Evolutionary conservation across 2,329 filamentous ascomycete species (phyloP).

Genomic region (Cadophora sp.): DNA sequence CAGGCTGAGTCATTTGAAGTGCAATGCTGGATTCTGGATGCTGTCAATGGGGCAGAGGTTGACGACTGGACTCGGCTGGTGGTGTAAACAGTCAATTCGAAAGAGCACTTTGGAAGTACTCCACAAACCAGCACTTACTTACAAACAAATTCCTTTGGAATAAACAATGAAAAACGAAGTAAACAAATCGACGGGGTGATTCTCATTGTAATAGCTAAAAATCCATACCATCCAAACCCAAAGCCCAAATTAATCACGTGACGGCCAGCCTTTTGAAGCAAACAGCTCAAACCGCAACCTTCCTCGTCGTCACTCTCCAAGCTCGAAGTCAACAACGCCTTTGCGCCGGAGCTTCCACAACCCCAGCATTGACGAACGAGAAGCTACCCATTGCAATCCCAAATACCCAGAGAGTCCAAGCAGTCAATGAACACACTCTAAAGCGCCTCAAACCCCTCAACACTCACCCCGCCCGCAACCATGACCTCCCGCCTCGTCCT

Average conservation of each 20-base stretch:
- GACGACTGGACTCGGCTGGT: background rate
- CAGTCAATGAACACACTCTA: slow-evolving; percentile 15
- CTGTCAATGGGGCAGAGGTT: background rate
- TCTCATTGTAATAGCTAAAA: too few species aligned
- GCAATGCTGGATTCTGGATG: background rate
- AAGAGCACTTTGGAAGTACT: background rate
- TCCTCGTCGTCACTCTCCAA: slow-evolving; percentile 14
- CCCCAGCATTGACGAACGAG: slow-evolving; percentile 2
- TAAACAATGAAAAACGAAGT: background rate
- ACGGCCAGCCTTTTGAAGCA: background rate
- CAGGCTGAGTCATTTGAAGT: too few species aligned
- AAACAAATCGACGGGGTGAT: background rate
- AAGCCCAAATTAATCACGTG: background rate
- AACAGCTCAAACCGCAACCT: slow-evolving; percentile 4
- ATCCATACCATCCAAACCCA: too few species aligned
- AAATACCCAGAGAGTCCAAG: slow-evolving; percentile 2
- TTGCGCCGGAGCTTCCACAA: slow-evolving; percentile 31
- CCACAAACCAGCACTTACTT: background rate
- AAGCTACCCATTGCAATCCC: slow-evolving; percentile 12
- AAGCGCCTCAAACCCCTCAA: slow-evolving; percentile 18
- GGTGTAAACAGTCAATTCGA: background rate
- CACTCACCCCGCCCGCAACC: slow-evolving; percentile 29
- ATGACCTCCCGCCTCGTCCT: slow-evolving; percentile 90
- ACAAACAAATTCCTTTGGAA: background rate
- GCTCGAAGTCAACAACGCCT: slow-evolving; percentile 13